Evolutionary conservation across 306 rosid genomes (phyloP).

Genomic region (Abrus precatorius): DNA sequence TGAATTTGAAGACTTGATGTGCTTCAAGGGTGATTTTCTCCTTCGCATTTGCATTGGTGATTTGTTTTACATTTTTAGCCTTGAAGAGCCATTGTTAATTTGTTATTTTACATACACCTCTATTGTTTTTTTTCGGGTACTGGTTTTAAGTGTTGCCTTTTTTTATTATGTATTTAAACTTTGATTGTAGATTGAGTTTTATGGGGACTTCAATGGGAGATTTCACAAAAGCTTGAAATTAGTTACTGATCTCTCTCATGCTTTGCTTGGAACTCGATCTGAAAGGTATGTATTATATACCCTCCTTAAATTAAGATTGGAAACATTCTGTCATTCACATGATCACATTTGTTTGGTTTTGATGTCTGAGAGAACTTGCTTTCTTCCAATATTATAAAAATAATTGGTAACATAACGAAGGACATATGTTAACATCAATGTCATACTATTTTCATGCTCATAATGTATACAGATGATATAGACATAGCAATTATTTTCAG

Average conservation of each 20-base stretch:
- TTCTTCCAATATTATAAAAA: not conserved
- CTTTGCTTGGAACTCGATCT: conserved; percentile 10
- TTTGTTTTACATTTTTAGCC: not conserved
- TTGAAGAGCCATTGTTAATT: too few species aligned
- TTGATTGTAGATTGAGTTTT: conserved; percentile 22
- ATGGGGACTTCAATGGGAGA: conserved; percentile 20
- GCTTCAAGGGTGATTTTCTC: too few species aligned
- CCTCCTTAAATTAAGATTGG: conserved; percentile 5
- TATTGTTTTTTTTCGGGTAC: not conserved
- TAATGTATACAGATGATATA: not conserved
- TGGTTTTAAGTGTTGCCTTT: not conserved
- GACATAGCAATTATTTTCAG: not conserved
- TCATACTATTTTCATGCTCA: not conserved
- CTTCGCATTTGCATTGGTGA: not conserved
- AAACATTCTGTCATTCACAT: not conserved
- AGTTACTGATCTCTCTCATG: conserved; percentile 5
- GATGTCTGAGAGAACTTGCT: not conserved
- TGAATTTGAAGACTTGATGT: too few species aligned
- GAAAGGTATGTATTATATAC: conserved; percentile 11
- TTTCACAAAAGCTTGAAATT: conserved; percentile 29
- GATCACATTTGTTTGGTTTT: not conserved
- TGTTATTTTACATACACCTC: not conserved
- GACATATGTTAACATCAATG: not conserved
- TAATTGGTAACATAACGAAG: not conserved
- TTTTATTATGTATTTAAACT: not conserved